Evolutionary conservation across 2,329 filamentous ascomycete genomes (phyloP).

Genomic region (Exophiala lecanii-corni): DNA sequence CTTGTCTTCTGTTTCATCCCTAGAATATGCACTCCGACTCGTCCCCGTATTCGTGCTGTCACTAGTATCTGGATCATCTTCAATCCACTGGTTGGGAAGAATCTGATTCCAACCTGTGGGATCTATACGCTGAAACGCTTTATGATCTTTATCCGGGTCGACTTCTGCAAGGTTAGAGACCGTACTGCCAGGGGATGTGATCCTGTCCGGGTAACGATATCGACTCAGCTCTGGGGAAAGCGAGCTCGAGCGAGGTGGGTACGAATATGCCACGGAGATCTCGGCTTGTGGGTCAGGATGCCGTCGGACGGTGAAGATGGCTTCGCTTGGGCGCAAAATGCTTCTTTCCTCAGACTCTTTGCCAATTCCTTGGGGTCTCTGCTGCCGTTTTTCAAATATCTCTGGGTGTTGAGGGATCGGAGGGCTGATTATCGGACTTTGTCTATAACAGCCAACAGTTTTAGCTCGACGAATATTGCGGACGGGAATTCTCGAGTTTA

Average conservation of each 20-base stretch:
- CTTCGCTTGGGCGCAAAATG: not conserved
- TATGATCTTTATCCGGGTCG: slow-evolving; percentile 11
- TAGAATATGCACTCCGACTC: slow-evolving; percentile 12
- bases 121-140: slow-evolving; percentile 10
- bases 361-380: no score
- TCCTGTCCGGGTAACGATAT: not conserved
- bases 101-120: slow-evolving; percentile 15
- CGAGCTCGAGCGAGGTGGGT: not conserved
- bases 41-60: slow-evolving; percentile 1
- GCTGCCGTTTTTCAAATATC: no score
- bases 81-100: slow-evolving; percentile 16
- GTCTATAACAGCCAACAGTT: not conserved
- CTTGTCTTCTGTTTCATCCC: slow-evolving; percentile 7
- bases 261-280: slow-evolving; percentile 1
- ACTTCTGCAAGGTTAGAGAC: slow-evolving; percentile 4
- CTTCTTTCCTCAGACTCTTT: no score
- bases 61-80: slow-evolving; percentile 12
- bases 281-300: not conserved
- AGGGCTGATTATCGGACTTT: not conserved
- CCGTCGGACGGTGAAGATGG: not conserved
- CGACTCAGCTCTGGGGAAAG: not conserved
- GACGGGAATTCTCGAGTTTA: no score
- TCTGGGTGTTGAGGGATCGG: not conserved
- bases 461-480: no score
- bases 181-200: not conserved